phyloP scores from a whole-genome alignment of 768 basidiomycete species.

The Suillus sp. region DNA sequence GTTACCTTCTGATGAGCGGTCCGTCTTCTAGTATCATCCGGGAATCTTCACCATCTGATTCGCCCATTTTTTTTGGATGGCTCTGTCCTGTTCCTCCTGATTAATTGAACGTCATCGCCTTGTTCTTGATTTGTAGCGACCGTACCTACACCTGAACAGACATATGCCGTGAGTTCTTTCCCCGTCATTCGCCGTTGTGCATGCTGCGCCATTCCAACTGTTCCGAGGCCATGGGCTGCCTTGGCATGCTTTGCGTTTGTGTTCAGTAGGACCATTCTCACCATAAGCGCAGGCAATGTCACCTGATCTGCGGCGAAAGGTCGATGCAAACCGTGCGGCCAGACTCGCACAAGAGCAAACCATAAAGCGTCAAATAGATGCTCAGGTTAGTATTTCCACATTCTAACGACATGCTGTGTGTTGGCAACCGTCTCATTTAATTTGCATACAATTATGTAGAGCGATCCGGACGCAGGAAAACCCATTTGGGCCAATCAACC shows the following conservation, averaged over 20 bases:
- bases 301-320: conserved; percentile 63
- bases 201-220: background rate
- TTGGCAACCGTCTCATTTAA: conserved; percentile 1
- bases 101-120: conserved; percentile 8
- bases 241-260: background rate
- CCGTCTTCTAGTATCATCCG: conserved; percentile 24
- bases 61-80: conserved; percentile 14
- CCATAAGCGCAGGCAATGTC: conserved; percentile 51
- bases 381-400: conserved; percentile 45
- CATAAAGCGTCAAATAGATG: conserved; percentile 51
- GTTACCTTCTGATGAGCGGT: conserved; percentile 66
- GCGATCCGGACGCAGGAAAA: conserved; percentile 31
- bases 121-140: conserved; percentile 29
- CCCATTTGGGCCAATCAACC: conserved; percentile 37
- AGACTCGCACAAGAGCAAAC: conserved; percentile 57
- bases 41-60: conserved; percentile 12
- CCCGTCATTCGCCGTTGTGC: background rate
- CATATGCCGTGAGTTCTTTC: conserved; percentile 33
- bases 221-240: background rate
- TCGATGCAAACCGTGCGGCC: conserved; percentile 57
- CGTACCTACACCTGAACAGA: conserved; percentile 39
- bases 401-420: background rate
- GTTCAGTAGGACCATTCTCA: conserved; percentile 8
- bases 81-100: conserved; percentile 1
- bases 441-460: conserved; percentile 13